Conservation (phyloP, 495 filamentous ascomycete species). For the Daldinia vernicosa region DNA sequence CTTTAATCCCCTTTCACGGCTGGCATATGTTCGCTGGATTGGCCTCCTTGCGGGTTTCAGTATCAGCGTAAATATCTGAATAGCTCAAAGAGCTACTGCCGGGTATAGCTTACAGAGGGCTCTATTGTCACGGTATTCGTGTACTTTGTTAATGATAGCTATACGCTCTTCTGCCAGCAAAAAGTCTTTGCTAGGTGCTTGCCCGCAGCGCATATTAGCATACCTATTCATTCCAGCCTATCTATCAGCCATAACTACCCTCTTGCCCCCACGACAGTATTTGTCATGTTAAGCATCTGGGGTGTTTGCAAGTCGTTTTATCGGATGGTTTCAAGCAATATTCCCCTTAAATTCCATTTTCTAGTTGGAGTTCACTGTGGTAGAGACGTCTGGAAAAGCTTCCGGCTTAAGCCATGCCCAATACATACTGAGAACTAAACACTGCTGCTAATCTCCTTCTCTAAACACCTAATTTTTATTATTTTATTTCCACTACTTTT, state of each 20-base stretch:
- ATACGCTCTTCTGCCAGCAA: no score
- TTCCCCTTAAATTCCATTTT: not conserved
- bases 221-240: not conserved
- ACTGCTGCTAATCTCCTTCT: not conserved
- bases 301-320: not conserved
- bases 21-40: no score
- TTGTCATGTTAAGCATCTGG: not conserved
- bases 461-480: not conserved
- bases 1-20: no score
- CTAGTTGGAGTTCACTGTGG: not conserved
- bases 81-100: no score
- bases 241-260: not conserved
- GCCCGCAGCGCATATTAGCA: not conserved
- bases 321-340: not conserved
- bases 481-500: not conserved
- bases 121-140: no score
- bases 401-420: not conserved
- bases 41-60: no score
- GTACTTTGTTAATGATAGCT: no score
- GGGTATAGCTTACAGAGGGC: no score
- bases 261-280: no score
- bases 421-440: not conserved
- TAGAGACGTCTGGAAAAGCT: not conserved
- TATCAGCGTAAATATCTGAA: no score
- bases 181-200: no score